Conservation (phyloP, 805 yeast species). For the Nakazawaea molendinolei region DNA sequence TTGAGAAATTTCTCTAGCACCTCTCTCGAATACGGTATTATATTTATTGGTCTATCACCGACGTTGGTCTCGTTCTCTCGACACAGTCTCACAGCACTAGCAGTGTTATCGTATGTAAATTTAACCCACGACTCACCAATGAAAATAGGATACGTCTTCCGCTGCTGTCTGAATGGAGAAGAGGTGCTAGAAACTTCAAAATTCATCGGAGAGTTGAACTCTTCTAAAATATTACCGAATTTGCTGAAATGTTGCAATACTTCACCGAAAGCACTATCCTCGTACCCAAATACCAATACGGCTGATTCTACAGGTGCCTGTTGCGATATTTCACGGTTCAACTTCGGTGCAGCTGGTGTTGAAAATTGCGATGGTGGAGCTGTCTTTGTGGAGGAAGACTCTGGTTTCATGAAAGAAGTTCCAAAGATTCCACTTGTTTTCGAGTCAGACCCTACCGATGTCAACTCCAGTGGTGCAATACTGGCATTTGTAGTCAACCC, state of each 20-base stretch:
- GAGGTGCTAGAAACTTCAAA: constrained; percentile 5
- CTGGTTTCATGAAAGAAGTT: background rate
- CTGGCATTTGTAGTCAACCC: constrained; percentile 13
- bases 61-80: constrained; percentile 60
- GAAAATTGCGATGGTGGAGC: constrained; percentile 2
- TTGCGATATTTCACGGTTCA: background rate
- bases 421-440: constrained; percentile 1
- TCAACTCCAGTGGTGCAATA: constrained; percentile 16
- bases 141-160: constrained; percentile 53
- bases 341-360: background rate
- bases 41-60: constrained; percentile 35
- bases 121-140: constrained; percentile 92
- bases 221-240: constrained; percentile 76
- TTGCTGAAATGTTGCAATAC: constrained; percentile 69
- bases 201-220: constrained; percentile 36
- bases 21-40: constrained; percentile 56
- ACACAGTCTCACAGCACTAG: constrained; percentile 76
- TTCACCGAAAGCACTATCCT: constrained; percentile 61
- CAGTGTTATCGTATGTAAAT: constrained; percentile 68
- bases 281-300: constrained; percentile 83
- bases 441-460: background rate
- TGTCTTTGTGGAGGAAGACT: background rate
- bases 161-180: constrained; percentile 8
- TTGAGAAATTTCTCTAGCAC: constrained; percentile 54
- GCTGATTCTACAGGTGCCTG: constrained; percentile 41